Evolutionary conservation across 441 rosid species (phyloP), one percentile per base, ranked within the genome.

Genomic region (Brassica hybrid): DNA sequence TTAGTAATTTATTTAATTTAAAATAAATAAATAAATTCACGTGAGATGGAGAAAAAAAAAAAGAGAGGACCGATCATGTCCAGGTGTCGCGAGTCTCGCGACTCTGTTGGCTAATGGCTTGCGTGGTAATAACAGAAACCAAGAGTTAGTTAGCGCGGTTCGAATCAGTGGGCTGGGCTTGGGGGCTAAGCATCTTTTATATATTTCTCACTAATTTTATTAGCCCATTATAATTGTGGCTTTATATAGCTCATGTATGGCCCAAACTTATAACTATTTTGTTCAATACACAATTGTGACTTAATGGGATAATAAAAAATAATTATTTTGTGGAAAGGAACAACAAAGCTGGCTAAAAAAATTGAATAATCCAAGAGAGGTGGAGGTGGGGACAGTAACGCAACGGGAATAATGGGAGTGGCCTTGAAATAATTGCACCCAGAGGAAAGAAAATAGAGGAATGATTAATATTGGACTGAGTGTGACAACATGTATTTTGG

Each of bases 381-480:
- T 73, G 77, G 81, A 67, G n/a, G 69, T 72, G 64, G 81, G 81
- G 77, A 14, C 81, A 50, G 14, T 73, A 62, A 62, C 74, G 78
- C 81, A 78, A 78, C 81, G 70, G 74, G 60, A 73, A 78, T 78
- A 78, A 16, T 73, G 76, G 67, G 76, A 78, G 81, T 78, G 81
- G 78, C 41, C 66, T 36, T 73, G 71, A 69, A 78, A 78, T 78
- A 7, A 78, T 78, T 73, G 34, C 74, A 78, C 13, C 11, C n/a
- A n/a, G 34, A 43, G 25, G 3, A 1, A 18, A 56, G 43, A 12
- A 45, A 32, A 6, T 63, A n/a, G 27, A 50, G 13, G 19, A 62
- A 57, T 67, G 48, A 60, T n/a, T n/a, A 71, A 57, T 41, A 71
- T 71, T 63, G 66, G 69, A 73, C 52, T 62, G 74, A 79, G 27